Base-by-base conservation (phyloP, 108 stramenopile species). In the Fragilaria crotonensis region DNA sequence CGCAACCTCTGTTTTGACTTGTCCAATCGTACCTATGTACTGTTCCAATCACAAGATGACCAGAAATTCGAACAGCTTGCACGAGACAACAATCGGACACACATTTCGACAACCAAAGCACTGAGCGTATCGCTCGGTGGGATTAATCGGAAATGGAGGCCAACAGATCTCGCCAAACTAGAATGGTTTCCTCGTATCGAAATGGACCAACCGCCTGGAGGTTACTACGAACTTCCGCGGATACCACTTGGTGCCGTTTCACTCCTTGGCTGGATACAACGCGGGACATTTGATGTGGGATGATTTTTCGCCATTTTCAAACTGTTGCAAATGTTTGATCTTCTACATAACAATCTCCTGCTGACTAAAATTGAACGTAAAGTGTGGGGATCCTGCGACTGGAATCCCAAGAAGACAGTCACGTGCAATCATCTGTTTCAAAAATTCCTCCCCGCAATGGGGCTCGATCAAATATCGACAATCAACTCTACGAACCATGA, bases 241-340 rank as follows among this genome's bases (percentile, higher is more conserved):
- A 33, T 68, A 29, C 53, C 71, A 0, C 62, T 79, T 14, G 61
- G 58, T 80, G 18, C 79, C 79, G 30, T 79, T 75, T 70, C 83
- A 84, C 58, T 70, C 72, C 32, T 53, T 84, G 44, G 75, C 77
- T 0, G 76, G 67, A 4, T 71, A 61, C 41, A 84, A 79, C 60
- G 55, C 59, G 3, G 78, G 78, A 41, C 78, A 79, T 61, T 62
- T 75, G 50, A 67, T 83, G 2, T 83, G 76, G 73, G 81, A 83
- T 47, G 76, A 83, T 52, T 78, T 78, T 52, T 84, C 23, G 63
- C 78, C 18, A 51, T 79, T 21, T 79, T 50, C 51, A 79, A 63
- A 20, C 53, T 84, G 2, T 25, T 76, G 32, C 61, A 59, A 18
- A 68, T 71, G 25, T 84, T 75, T 66, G 60, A 54, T 9, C 55